These are phyloP conservation scores for Xylariaceae sp. DNA, from an alignment of 2,329 filamentous ascomycete genomes.

Conservation along the genomic window DNA sequence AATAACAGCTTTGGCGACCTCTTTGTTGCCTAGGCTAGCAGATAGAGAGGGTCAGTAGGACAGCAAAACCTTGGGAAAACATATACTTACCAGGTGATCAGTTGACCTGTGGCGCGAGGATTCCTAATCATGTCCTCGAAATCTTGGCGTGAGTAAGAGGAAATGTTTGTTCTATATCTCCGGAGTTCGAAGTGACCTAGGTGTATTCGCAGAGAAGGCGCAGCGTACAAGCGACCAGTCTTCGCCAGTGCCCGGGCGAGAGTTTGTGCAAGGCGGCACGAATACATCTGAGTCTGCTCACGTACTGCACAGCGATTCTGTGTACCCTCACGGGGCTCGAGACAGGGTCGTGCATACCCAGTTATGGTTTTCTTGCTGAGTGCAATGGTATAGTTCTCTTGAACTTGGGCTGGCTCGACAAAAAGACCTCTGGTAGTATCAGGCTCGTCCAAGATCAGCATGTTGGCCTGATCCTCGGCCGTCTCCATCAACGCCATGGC, in stretches of 20 bases:
- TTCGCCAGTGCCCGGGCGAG: conserved; percentile 14
- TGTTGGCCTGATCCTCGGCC: conserved; percentile 9
- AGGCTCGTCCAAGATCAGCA: conserved; percentile 7
- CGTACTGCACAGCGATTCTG: not conserved
- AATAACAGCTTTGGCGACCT: conserved; percentile 7
- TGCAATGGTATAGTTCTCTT: conserved; percentile 10
- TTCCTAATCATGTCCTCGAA: conserved; percentile 19
- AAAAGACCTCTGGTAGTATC: conserved; percentile 9
- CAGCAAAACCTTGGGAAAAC: too few species aligned
- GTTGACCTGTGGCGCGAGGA: conserved; percentile 14
- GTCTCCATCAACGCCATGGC: conserved; percentile 10
- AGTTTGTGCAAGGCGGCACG: conserved; percentile 6
- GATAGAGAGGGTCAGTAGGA: conserved; percentile 3
- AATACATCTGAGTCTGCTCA: conserved; percentile 6
- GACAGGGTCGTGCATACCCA: conserved; percentile 5
- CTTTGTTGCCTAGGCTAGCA: conserved; percentile 15
- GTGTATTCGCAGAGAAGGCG: conserved; percentile 11
- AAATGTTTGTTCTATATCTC: conserved; percentile 9
- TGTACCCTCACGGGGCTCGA: conserved; percentile 6
- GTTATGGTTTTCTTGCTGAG: conserved; percentile 6
- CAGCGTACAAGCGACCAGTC: conserved; percentile 12
- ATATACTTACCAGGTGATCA: conserved; percentile 11
- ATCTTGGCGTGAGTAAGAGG: conserved; percentile 9
- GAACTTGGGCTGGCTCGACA: conserved; percentile 16
- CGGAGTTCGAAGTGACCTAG: conserved; percentile 17